Base-by-base conservation (phyloP, 2,329 filamentous ascomycete species). In the Davidsoniella neocaledoniae region DNA sequence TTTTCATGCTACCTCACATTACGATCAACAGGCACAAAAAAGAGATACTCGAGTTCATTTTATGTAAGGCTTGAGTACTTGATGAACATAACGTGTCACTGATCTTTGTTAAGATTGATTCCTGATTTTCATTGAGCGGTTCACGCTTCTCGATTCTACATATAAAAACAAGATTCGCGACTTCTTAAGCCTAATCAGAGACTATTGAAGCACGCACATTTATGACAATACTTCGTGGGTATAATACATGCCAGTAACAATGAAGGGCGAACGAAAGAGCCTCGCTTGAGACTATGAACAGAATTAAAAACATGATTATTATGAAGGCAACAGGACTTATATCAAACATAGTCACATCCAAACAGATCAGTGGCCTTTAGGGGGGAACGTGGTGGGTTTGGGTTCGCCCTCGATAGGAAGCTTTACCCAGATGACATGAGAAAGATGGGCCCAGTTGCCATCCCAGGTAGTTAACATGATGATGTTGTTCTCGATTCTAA, bases 401-500 rank as follows among this genome's bases (percentile, higher is more conserved):
- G 79, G 72, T 10, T 63, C 67, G 3, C 86, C 86, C 26, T 74
- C 70, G 51, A 72, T 77, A 4, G 74, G 74, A 50, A 95, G 69
- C 54, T 86, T 79, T 54, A 86, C 71, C 72, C 88, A 96, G 53
- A 79, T 77, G 56, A 95, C 63, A 7, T 74, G 81, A 33, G 79
- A 77, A 54, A 95, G 71, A 58, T 82, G 81, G 7, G 83, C 73
- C 90, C 90, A 96, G 23, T 83, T 76, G 3, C 84, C 83, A 55
- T 86, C 83, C 86, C 87, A 96, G 19, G 72, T 70, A 55, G 77
- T 73, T 39, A 96, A 64, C 56, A 75, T 72, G 51, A 71, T 65
- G 47, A 84, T 65, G 56, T 80, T 86, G 44, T 79, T 73, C 39
- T 72, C 69, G 40, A 79, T 73, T 50, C 77, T 74, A 49, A 95